Evolutionary conservation across 805 yeast species (phyloP).

Genomic region (Yarrowia osloensis): DNA sequence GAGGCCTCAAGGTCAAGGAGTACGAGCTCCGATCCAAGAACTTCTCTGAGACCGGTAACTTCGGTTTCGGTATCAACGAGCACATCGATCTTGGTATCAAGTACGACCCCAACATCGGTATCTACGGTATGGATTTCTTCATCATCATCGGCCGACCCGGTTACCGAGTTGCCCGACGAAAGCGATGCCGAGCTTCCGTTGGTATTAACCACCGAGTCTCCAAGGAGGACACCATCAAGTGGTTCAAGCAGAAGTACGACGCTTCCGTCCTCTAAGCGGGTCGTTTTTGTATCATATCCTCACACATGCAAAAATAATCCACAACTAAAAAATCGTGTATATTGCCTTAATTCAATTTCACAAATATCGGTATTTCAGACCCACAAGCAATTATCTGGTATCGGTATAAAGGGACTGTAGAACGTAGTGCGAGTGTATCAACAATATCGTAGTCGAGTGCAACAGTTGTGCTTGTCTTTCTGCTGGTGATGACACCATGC

Average conservation of each 20-base stretch:
- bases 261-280: slow-evolving; percentile 69
- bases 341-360: slow-evolving; percentile 22
- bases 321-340: slow-evolving; percentile 22
- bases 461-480: background rate
- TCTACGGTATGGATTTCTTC: slow-evolving; percentile 99
- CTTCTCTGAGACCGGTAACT: slow-evolving; percentile 99
- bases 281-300: slow-evolving; percentile 9
- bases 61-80: slow-evolving; percentile 99
- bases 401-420: slow-evolving; percentile 23
- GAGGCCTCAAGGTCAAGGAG: slow-evolving; percentile 99
- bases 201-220: slow-evolving; percentile 92
- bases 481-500: background rate
- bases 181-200: slow-evolving; percentile 84
- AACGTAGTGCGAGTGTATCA: background rate
- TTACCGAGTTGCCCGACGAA: slow-evolving; percentile 91
- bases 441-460: background rate
- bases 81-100: slow-evolving; percentile 99
- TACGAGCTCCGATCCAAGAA: slow-evolving; percentile 91
- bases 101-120: slow-evolving; percentile 99
- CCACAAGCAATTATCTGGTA: slow-evolving; percentile 24
- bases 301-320: background rate
- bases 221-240: slow-evolving; percentile 91
- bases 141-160: slow-evolving; percentile 99
- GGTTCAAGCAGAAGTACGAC: slow-evolving; percentile 99
- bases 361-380: slow-evolving; percentile 29